phyloP scores from a whole-genome alignment of 306 rosid species.

The Medicago lupulina region DNA sequence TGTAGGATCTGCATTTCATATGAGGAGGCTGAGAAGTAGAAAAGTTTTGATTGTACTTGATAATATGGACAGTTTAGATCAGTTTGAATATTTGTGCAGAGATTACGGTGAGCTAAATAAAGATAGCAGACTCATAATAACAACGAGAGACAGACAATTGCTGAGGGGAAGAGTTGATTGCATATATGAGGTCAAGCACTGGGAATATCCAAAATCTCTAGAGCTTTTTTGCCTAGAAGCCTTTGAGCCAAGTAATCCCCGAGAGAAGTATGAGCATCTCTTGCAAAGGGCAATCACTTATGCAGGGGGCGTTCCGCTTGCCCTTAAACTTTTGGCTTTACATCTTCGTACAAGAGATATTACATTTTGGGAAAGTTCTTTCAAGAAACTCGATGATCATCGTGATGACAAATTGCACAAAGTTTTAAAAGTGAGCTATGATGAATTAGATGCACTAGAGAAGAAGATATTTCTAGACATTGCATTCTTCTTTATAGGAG shows the following conservation, averaged over 20 bases:
- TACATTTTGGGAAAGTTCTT: background rate
- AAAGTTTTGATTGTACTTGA: constrained; percentile 39
- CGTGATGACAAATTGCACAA: background rate
- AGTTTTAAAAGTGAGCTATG: background rate
- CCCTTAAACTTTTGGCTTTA: constrained; percentile 38
- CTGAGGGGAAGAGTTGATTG: background rate
- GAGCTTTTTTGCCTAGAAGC: constrained; percentile 21
- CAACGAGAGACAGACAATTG: constrained; percentile 30
- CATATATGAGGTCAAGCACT: constrained; percentile 15
- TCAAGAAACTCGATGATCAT: background rate
- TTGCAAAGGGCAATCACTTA: background rate
- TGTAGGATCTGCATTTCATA: background rate
- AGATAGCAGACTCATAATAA: constrained; percentile 31
- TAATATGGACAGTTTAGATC: background rate
- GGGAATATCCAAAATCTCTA: background rate
- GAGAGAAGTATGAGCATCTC: background rate
- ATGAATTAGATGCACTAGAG: background rate
- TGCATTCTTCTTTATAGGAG: constrained; percentile 37
- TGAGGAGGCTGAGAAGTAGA: constrained; percentile 15
- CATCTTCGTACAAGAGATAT: background rate
- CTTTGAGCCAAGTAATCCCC: background rate
- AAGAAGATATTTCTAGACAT: constrained; percentile 33
- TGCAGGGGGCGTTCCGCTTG: constrained; percentile 39
- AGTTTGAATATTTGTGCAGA: constrained; percentile 16
- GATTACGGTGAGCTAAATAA: background rate